Base-by-base conservation (phyloP, 345 rosid species). In the Eutrema heterophyllum region DNA sequence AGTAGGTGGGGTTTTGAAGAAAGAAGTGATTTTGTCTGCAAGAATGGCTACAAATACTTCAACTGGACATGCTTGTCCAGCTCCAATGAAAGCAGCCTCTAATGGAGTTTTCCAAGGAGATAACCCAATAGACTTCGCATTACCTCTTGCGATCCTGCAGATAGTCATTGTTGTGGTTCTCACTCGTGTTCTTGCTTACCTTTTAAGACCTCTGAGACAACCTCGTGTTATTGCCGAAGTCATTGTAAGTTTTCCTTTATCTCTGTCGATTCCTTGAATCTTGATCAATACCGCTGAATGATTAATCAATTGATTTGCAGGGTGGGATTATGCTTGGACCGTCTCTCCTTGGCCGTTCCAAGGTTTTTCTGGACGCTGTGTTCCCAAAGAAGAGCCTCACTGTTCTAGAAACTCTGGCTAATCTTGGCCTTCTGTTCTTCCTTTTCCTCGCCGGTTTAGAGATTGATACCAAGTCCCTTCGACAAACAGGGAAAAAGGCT, bases 221-320 rank as follows among this genome's bases (percentile, higher is more conserved):
- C 97, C 97, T 5, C 91, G 96, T 64, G 97, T 91, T 32, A 85
- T 91, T 36, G 96, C 96, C 0, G 96, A 91, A 82, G 85, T 91
- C 58, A 73, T 88, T 54, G 96, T 89, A 43, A 78, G 86, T 77
- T 71, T 24, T 27, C 10, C 3, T 9, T 51, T 13, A 26, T 14
- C 32, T 14, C n/a, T 43, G 9, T 39, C 27, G 2, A 6, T 59
- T 68, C 15, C 33, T 30, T 14, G 8, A 7, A 9, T 13, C 0
- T 41, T 50, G 46, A 53, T 72, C 32, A 35, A 26, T 10, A 32
- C 41, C 9, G 36, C 5, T 7, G 18, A 21, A 7, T 36, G 70
- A 35, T 26, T 7, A 10, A 3, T 53, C 16, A 4, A 18, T 75
- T 53, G 27, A 2, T 46, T 77, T 35, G 30, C 73, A 90, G 93